Evolutionary conservation across 2,329 filamentous ascomycete species (phyloP).

Genomic region (Verticillium longisporum): DNA sequence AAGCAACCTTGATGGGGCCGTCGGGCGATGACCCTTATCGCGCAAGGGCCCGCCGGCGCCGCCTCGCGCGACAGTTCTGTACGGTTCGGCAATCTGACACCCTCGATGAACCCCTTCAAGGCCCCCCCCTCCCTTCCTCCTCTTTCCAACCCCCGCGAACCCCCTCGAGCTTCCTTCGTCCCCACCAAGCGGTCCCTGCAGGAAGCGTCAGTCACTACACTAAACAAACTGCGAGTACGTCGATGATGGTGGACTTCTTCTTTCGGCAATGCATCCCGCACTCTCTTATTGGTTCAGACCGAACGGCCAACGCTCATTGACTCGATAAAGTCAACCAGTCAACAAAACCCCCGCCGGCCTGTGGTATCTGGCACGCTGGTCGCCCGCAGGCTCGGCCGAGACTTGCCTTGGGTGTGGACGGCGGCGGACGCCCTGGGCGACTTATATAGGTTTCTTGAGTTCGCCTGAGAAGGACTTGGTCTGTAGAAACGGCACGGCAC

Average conservation of each 20-base stretch:
- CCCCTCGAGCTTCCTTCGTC: background rate
- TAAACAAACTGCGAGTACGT: background rate
- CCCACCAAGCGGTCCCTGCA: background rate
- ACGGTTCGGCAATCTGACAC: background rate
- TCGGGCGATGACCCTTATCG: background rate
- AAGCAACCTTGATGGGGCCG: background rate
- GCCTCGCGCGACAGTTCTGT: background rate
- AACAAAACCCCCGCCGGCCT: background rate
- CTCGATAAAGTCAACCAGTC: background rate
- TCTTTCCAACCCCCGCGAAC: background rate
- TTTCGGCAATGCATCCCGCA: background rate
- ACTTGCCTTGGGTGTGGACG: background rate
- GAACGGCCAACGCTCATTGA: background rate
- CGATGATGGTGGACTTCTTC: background rate
- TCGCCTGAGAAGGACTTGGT: background rate
- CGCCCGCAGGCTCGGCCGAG: conserved; percentile 1
- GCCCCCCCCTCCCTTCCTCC: background rate
- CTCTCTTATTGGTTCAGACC: background rate
- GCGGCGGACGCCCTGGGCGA: background rate
- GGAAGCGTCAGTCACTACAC: no score
- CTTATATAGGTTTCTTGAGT: background rate
- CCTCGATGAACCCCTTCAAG: background rate
- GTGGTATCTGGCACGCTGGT: background rate
- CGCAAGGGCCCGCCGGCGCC: background rate
- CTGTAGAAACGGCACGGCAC: background rate